Base-by-base conservation (phyloP, 768 basidiomycete genomes). In the Nidularia pulvinata region DNA sequence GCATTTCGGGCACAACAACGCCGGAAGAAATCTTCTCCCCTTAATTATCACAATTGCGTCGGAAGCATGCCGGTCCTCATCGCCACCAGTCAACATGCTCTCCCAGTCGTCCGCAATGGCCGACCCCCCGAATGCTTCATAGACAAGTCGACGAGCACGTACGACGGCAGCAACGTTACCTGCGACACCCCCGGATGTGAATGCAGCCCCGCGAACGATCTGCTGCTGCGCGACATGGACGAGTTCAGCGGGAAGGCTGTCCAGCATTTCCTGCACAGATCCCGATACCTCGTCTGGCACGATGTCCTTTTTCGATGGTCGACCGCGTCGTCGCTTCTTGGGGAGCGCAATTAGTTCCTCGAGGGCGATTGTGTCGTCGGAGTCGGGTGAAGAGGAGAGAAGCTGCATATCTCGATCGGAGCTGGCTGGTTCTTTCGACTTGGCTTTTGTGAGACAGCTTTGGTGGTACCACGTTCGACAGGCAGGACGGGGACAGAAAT, bases 401-500 rank as follows among this genome's bases (percentile, higher is more conserved):
- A 78, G 57, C 7, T 66, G 65, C 3, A 65, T 57, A 0, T 56
- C 48, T 1, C 67, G 64, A 6, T 59, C 63, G 4, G 36, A 37
- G 22, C 34, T 35, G 11, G 11, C 25, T 1, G 42, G 58, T 53
- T 70, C 63, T n/a, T 64, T 54, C 44, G 61, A 67, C 1, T 65
- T 67, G 4, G 53, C 45, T 10, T 58, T 59, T 9, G 71, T 16
- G 4, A 86, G 64, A 53, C 85, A 87, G 0, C 57, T 22, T 9
- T 73, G 69, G 59, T 87, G 85, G 54, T 76, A 85, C 6, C 69
- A 74, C 4, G 61, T 71, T 9, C 72, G 63, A 55, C 85, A 87
- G 0, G 57, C 51, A 0, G 78, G 80, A 0, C 79, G 76, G 0
- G 84, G 82, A 58, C 85, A 87, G 50, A 83, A 83, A 50, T 86